Evolutionary conservation across 768 basidiomycete species (phyloP), one percentile per base, ranked within the genome.

Genomic region (Glaciozyma antarctica): DNA sequence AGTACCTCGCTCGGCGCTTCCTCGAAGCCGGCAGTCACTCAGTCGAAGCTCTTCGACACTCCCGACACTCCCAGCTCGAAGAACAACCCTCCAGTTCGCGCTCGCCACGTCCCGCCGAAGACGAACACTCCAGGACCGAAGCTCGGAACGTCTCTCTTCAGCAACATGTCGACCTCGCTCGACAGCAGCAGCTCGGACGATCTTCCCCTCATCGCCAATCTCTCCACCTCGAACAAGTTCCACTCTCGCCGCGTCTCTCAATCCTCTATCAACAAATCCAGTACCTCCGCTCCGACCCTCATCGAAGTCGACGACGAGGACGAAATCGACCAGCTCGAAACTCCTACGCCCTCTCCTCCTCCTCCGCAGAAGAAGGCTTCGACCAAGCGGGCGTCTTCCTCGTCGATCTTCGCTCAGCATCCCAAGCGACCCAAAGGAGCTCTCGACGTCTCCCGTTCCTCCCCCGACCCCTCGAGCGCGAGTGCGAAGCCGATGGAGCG

Each of bases 301-400:
- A 30, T 54, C 53, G 53, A 30, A 8, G 34, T 54, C 8, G 13
- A n/a, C 60, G 28, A 26, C 44, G 17, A 32, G 0, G 34, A 55
- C 54, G 61, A 58, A 56, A n/a, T 30, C 45, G 60, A 53, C 59
- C 26, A 60, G 48, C 59, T 60, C 38, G 45, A 17, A 3, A 28
- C 41, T 9, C 52, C 41, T 17, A 41, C 43, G 16, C 58, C 45
- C 2, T 44, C 58, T 5, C 45, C 45, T 17, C 45, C 45, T 17
- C 44, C 16, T 17, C 41, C 32, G n/a, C 55, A 41, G 38, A 41
- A 41, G 38, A 41, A 41, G 38, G 6, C 21, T n/a, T 17, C 55
- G 55, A 9, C 38, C n/a, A 21, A 7, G 24, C 56, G 41, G 2
- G n/a, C 56, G 6, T 15, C 43, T 24, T 41, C 22, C n/a, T 3